Evolutionary conservation across 2,329 filamentous ascomycete species (phyloP).

Genomic region (Claviceps africana): DNA sequence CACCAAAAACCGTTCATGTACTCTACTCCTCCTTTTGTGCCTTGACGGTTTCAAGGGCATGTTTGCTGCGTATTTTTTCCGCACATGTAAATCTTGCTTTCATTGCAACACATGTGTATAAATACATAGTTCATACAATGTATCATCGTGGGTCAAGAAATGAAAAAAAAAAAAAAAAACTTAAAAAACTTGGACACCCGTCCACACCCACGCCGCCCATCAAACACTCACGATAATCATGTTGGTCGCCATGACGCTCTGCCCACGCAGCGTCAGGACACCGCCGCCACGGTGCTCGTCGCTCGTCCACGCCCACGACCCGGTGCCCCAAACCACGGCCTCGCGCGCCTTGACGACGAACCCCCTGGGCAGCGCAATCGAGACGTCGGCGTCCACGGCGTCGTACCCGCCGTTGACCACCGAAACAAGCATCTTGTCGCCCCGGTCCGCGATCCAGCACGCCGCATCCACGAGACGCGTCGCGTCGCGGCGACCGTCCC

Average conservation of each 20-base stretch:
- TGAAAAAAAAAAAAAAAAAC: too few relatives aligned
- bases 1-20: too few relatives aligned
- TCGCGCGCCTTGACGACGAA: slow-evolving; percentile 5
- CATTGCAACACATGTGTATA: background rate
- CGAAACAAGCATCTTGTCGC: slow-evolving; percentile 8
- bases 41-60: too few relatives aligned
- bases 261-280: slow-evolving; percentile 2
- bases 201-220: background rate
- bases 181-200: too few relatives aligned
- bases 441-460: slow-evolving; percentile 10
- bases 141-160: background rate
- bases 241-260: slow-evolving; percentile 13
- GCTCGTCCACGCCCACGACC: slow-evolving; percentile 7
- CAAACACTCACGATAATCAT: slow-evolving; percentile 9
- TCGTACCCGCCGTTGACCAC: slow-evolving; percentile 13
- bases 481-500: background rate
- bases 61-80: too few relatives aligned
- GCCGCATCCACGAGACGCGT: slow-evolving; percentile 10
- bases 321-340: slow-evolving; percentile 10
- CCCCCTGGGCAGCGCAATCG: slow-evolving; percentile 7
- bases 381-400: slow-evolving; percentile 6
- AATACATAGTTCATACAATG: background rate
- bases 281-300: background rate
- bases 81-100: too few relatives aligned
- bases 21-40: too few relatives aligned